Percentiles rank a stretch among this genome's conserved stretches.
Conservation (phyloP, 805 yeast species). For the Saturnispora halmiae region DNA sequence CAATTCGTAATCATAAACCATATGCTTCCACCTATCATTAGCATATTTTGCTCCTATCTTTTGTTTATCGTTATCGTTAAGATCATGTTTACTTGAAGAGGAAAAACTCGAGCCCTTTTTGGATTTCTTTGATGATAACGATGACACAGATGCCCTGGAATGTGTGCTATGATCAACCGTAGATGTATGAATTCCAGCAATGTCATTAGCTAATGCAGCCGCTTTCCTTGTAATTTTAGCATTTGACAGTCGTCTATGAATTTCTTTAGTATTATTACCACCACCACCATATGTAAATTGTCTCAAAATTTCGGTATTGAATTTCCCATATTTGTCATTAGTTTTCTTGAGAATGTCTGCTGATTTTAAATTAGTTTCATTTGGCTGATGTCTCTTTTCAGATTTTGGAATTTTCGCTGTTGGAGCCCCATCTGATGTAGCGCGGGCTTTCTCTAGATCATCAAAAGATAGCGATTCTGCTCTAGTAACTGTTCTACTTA, state of each 20-base stretch:
- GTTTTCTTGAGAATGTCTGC: constrained; percentile 16
- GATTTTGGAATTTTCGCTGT: constrained; percentile 5
- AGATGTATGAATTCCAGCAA: constrained; percentile 34
- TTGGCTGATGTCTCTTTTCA: no score
- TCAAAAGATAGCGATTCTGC: no score
- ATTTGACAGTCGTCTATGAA: constrained; percentile 26
- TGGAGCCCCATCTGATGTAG: constrained; percentile 4
- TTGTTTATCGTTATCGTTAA: constrained; percentile 2
- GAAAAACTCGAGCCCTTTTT: no score
- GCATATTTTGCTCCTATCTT: constrained; percentile 11
- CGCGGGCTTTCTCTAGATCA: no score
- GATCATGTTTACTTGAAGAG: constrained; percentile 2
- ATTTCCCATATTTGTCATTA: background rate
- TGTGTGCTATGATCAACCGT: constrained; percentile 12
- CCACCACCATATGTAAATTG: constrained; percentile 28
- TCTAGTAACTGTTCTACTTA: constrained; percentile 20
- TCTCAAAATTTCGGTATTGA: constrained; percentile 17
- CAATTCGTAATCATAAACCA: constrained; percentile 15
- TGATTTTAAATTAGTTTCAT: no score
- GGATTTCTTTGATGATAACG: constrained; percentile 1
- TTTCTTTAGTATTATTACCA: constrained; percentile 24
- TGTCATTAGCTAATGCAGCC: constrained; percentile 34
- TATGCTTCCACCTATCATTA: constrained; percentile 14
- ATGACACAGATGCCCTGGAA: background rate
- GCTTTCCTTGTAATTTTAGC: constrained; percentile 36